Percentiles rank a stretch among this genome's conserved stretches.
phyloP scores from a whole-genome alignment of 495 filamentous ascomycete species.

The Poronia punctata region DNA sequence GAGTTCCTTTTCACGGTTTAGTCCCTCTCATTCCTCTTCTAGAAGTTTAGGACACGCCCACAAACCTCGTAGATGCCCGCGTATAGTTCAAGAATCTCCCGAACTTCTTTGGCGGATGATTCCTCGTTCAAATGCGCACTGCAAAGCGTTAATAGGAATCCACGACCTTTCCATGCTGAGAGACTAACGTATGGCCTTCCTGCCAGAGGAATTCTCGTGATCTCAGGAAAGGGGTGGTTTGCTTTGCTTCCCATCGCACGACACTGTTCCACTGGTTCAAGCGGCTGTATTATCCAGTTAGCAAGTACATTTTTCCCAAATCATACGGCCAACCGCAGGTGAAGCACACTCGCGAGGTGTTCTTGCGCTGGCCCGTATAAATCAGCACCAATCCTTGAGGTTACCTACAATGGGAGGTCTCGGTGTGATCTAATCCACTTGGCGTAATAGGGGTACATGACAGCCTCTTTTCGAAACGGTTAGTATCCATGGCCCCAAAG shows the following conservation, averaged over 20 bases:
- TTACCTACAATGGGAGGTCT: conserved; percentile 71
- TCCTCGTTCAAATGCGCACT: conserved; percentile 72
- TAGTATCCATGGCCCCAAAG: neutral
- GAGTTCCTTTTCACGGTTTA: conserved; percentile 45
- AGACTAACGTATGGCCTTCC: conserved; percentile 75
- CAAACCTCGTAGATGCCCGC: conserved; percentile 67
- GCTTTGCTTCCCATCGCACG: conserved; percentile 97
- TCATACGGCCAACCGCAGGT: neutral
- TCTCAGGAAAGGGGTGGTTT: conserved; percentile 89
- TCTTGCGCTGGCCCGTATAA: too few relatives aligned
- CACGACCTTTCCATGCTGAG: neutral
- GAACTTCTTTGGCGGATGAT: conserved; percentile 72
- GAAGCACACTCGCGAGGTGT: too few relatives aligned
- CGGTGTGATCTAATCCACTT: conserved; percentile 94
- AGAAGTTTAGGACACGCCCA: neutral
- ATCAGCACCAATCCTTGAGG: neutral
- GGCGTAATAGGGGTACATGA: conserved; percentile 92
- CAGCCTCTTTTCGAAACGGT: conserved; percentile 33
- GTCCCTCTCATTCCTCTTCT: neutral
- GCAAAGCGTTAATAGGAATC: neutral
- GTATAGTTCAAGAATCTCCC: conserved; percentile 90
- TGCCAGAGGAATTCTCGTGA: conserved; percentile 97
- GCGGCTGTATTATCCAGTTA: conserved; percentile 3
- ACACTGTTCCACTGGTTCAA: conserved; percentile 99
- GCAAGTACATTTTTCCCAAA: neutral